phyloP scores from a whole-genome alignment of 345 rosid genomes.

The Streptanthus diversifolius region DNA sequence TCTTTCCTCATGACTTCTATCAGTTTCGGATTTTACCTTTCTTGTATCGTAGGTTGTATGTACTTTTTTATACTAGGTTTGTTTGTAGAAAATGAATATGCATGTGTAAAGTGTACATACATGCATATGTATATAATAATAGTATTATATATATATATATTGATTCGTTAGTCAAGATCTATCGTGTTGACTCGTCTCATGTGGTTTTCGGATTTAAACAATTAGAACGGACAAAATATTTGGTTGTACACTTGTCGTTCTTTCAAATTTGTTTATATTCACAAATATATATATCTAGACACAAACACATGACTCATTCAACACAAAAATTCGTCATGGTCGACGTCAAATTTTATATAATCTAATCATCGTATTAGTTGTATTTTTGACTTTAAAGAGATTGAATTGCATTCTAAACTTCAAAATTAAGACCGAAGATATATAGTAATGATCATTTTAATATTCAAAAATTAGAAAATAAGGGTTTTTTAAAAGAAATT shows the following conservation, averaged over 20 bases:
- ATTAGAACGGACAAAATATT: slow-evolving; percentile 9
- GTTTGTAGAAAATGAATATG: background rate
- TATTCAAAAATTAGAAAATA: too few relatives aligned
- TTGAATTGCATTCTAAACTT: background rate
- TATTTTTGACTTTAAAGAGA: background rate
- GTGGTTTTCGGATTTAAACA: slow-evolving; percentile 15
- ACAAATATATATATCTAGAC: background rate
- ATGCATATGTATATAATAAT: background rate
- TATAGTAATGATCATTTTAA: too few relatives aligned
- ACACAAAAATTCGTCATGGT: slow-evolving; percentile 16
- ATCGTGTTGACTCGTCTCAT: slow-evolving; percentile 12
- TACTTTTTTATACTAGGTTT: background rate
- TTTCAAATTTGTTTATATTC: background rate
- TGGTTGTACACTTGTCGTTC: background rate
- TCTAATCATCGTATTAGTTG: slow-evolving; percentile 6
- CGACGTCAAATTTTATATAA: slow-evolving; percentile 15
- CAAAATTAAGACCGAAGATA: background rate
- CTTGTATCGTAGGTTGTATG: background rate
- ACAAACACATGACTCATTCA: slow-evolving; percentile 24
- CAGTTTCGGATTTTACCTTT: background rate
- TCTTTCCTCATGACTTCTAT: background rate
- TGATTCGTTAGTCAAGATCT: slow-evolving; percentile 11
- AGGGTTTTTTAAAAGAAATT: background rate
- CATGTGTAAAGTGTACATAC: background rate
- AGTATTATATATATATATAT: background rate